Evolutionary conservation across 2,329 filamentous ascomycete genomes (phyloP).

Genomic region (Colletotrichum melonis): DNA sequence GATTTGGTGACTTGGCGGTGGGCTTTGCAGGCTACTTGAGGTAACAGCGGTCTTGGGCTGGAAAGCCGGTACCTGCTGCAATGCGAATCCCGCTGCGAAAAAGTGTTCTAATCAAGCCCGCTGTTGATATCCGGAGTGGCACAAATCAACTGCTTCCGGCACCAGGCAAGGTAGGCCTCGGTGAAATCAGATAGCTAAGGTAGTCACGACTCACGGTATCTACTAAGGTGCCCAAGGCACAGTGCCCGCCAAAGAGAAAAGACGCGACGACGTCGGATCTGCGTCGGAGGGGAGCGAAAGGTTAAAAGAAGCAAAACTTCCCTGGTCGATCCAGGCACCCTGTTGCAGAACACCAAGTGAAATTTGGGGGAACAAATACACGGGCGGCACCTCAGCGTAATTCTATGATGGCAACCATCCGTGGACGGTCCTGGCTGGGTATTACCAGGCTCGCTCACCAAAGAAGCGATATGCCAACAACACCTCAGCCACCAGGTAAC

Average conservation of each 20-base stretch:
- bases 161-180: background rate
- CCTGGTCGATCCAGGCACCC: constrained; percentile 5
- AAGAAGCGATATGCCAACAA: background rate
- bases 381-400: background rate
- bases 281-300: constrained; percentile 2
- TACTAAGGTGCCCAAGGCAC: background rate
- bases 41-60: background rate
- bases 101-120: background rate
- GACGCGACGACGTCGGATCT: background rate
- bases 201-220: background rate
- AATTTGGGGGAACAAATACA: background rate
- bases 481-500: background rate
- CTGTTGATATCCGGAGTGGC: background rate
- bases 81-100: background rate
- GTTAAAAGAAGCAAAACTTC: constrained; percentile 3
- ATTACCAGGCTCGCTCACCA: background rate
- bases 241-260: background rate
- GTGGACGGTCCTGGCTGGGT: background rate
- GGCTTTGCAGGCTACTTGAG: background rate
- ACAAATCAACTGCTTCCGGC: background rate
- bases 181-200: background rate
- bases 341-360: background rate
- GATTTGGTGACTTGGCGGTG: background rate
- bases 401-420: background rate
- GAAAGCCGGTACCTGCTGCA: background rate